These are phyloP conservation scores for Omphalea diandra DNA, from an alignment of 441 rosid genomes.

Conservation along the genomic window DNA sequence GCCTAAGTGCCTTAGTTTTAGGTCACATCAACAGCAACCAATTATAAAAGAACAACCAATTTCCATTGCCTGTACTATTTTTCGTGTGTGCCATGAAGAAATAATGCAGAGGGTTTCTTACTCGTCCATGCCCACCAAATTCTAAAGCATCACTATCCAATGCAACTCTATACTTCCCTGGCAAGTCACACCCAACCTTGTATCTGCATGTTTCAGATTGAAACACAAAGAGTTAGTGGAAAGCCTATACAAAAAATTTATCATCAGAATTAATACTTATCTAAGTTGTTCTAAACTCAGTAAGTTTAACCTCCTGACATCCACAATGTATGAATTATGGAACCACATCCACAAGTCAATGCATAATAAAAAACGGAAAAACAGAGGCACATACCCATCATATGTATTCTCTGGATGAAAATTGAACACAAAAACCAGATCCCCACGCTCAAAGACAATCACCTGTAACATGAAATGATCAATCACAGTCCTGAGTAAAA, in stretches of 20 bases:
- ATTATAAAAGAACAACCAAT: not conserved
- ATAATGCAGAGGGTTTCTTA: slow-evolving; percentile 34
- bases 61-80: not conserved
- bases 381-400: slow-evolving; percentile 50
- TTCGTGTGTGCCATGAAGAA: not conserved
- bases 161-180: slow-evolving; percentile 80
- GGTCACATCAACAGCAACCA: not conserved
- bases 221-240: slow-evolving; percentile 4
- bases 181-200: slow-evolving; percentile 78
- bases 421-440: slow-evolving; percentile 74
- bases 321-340: not conserved
- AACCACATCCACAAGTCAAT: not conserved
- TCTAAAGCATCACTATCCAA: slow-evolving; percentile 72
- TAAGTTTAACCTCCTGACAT: slow-evolving; percentile 5
- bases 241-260: slow-evolving; percentile 8
- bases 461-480: slow-evolving; percentile 44
- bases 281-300: not conserved
- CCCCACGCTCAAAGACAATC: slow-evolving; percentile 81
- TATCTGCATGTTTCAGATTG: slow-evolving; percentile 49
- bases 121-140: slow-evolving; percentile 79
- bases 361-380: slow-evolving; percentile 6
- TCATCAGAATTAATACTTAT: too few relatives aligned
- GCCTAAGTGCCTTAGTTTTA: not conserved
- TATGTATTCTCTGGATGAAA: slow-evolving; percentile 74
- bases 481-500: slow-evolving; percentile 1